These are phyloP conservation scores for Quercus robur DNA, from an alignment of 306 rosid species.

Conservation along the genomic window DNA sequence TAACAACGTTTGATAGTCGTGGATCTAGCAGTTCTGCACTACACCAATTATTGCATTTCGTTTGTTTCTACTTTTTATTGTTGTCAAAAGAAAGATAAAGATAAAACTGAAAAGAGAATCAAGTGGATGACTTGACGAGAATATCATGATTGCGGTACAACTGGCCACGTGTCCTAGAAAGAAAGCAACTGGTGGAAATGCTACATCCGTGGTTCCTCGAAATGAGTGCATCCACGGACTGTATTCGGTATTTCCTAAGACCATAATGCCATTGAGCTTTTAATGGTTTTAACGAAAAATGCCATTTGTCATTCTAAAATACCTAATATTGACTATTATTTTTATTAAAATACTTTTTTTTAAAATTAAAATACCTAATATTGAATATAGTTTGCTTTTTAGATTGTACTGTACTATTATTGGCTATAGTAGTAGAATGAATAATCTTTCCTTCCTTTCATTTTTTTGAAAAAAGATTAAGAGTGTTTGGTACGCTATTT, in stretches of 20 bases:
- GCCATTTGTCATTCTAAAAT: neutral
- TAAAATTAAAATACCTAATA: no score
- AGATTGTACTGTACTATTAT: no score
- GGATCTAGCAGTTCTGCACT: neutral
- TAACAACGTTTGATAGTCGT: conserved; percentile 7
- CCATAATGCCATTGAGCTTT: conserved; percentile 11
- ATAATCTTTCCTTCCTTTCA: neutral
- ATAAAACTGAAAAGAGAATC: no score
- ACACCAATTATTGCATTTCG: conserved; percentile 11
- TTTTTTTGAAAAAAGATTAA: neutral
- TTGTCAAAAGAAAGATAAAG: no score
- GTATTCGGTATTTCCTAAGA: neutral
- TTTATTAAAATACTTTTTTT: no score
- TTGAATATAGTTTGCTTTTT: no score
- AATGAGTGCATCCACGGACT: conserved; percentile 26
- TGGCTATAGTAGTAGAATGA: neutral
- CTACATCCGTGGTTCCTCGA: conserved; percentile 20
- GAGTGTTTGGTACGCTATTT: no score
- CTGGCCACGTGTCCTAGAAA: conserved; percentile 35
- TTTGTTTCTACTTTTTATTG: neutral
- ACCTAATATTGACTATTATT: no score
- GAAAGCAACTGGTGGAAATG: conserved; percentile 22
- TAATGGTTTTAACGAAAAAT: neutral
- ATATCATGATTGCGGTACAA: conserved; percentile 31
- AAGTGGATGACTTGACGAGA: conserved; percentile 28